Conservation (phyloP, 805 yeast species). For the Kazachstania psychrophila region DNA sequence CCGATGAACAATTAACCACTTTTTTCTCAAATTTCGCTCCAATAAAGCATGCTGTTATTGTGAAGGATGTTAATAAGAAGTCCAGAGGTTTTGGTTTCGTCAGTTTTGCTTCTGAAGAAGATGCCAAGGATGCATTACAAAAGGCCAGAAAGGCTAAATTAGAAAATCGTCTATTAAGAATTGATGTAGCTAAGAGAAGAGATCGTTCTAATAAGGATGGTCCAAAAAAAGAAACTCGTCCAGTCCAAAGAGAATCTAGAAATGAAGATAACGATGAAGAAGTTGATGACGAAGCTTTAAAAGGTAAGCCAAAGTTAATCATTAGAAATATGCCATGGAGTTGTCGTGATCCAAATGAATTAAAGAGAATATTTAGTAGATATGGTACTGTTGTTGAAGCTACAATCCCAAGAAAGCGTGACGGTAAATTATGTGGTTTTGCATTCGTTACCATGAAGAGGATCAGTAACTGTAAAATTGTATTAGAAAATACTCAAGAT, state of each 20-base stretch:
- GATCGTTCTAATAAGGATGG: conserved; percentile 46
- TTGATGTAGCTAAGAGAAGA: conserved; percentile 89
- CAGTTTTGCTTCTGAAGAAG: conserved; percentile 77
- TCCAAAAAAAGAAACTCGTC: conserved; percentile 2
- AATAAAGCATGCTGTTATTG: conserved; percentile 89
- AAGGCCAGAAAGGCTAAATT: conserved; percentile 59
- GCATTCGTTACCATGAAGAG: conserved; percentile 89
- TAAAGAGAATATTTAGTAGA: conserved; percentile 59
- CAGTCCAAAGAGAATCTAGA: conserved; percentile 7
- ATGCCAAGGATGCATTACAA: conserved; percentile 64
- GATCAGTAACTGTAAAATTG: conserved; percentile 64
- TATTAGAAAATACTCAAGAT: conserved; percentile 66
- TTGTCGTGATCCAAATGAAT: conserved; percentile 62
- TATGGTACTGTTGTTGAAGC: conserved; percentile 87
- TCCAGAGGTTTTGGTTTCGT: conserved; percentile 96
- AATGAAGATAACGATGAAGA: conserved; percentile 10
- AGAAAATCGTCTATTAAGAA: conserved; percentile 54
- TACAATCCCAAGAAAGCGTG: conserved; percentile 75
- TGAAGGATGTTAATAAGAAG: conserved; percentile 61
- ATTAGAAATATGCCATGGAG: conserved; percentile 96
- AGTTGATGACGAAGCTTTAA: conserved; percentile 35
- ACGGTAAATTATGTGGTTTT: conserved; percentile 89
- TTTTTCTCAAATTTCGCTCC: conserved; percentile 90
- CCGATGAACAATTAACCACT: conserved; percentile 71
- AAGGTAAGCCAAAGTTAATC: conserved; percentile 78